These are phyloP conservation scores for Yamadazyma sp. DNA, from an alignment of 1,139 yeast species.

Conservation along the genomic window DNA sequence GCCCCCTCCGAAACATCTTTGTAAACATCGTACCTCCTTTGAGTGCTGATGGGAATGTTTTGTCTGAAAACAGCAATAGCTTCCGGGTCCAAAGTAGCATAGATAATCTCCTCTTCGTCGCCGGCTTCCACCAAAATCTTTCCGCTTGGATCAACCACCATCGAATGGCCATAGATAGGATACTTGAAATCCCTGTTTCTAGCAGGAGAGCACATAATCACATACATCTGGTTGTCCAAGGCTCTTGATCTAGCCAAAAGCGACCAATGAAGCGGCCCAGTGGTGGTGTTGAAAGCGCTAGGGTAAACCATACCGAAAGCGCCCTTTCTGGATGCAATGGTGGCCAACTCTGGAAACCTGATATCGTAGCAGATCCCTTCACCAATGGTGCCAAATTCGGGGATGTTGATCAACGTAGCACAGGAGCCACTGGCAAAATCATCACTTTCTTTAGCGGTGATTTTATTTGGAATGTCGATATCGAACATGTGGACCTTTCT, in stretches of 20 bases:
- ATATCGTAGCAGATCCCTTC: conserved; percentile 79
- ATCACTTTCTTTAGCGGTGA: conserved; percentile 64
- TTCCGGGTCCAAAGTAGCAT: conserved; percentile 24
- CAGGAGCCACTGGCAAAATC: conserved; percentile 73
- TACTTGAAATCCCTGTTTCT: conserved; percentile 79
- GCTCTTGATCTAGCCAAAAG: conserved; percentile 76
- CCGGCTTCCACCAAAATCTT: conserved; percentile 57
- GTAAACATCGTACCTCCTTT: conserved; percentile 26
- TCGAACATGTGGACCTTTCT: conserved; percentile 85
- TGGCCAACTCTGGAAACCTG: conserved; percentile 77
- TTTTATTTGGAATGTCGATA: conserved; percentile 70
- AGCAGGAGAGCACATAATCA: conserved; percentile 51
- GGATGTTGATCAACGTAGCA: conserved; percentile 46
- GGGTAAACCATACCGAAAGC: conserved; percentile 77
- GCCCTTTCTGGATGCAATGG: conserved; percentile 49
- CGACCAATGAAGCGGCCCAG: conserved; percentile 89
- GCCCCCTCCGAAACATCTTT: conserved; percentile 19
- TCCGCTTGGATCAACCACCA: conserved; percentile 87
- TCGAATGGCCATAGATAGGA: conserved; percentile 67
- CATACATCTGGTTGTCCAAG: conserved; percentile 77
- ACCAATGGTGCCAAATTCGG: conserved; percentile 55
- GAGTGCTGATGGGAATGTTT: conserved; percentile 25
- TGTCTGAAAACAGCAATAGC: conserved; percentile 20
- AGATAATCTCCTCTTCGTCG: conserved; percentile 26
- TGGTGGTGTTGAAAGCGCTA: conserved; percentile 82